A percentile compares a stretch with the other conserved stretches of the same genome.
Evolutionary conservation across 2,329 filamentous ascomycete species (phyloP).

Genomic region (Colletotrichum spinosum): DNA sequence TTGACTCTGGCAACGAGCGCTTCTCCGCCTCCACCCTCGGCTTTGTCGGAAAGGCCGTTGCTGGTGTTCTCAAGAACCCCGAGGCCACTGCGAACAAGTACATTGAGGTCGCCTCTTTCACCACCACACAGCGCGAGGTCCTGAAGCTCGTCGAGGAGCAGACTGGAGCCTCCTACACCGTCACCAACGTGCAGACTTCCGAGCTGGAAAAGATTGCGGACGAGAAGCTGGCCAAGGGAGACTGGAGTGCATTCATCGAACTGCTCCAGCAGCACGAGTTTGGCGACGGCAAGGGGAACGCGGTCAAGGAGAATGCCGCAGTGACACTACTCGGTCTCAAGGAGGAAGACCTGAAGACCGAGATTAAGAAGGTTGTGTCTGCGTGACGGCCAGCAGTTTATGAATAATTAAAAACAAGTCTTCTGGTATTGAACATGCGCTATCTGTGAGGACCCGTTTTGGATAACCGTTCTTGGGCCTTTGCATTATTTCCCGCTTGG

Average conservation of each 20-base stretch:
- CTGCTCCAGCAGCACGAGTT: conserved; percentile 30
- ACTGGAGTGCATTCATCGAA: conserved; percentile 41
- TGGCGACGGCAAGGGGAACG: conserved; percentile 25
- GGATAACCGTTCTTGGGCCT: not conserved
- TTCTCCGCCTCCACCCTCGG: conserved; percentile 63
- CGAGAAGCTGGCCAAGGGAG: conserved; percentile 55
- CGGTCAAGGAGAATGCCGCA: conserved; percentile 29
- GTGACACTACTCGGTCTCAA: conserved; percentile 30
- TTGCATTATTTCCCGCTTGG: not conserved
- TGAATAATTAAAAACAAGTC: not conserved
- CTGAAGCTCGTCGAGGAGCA: conserved; percentile 63
- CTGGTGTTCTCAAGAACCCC: conserved; percentile 60
- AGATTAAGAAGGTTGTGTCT: conserved; percentile 22
- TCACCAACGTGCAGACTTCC: conserved; percentile 50
- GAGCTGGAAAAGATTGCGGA: conserved; percentile 52
- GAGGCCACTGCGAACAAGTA: conserved; percentile 68
- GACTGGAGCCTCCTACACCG: conserved; percentile 62
- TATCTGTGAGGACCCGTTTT: too few species aligned
- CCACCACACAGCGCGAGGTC: conserved; percentile 68
- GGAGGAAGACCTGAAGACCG: conserved; percentile 28
- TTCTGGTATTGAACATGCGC: not conserved
- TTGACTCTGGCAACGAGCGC: conserved; percentile 66
- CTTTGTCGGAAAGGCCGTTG: conserved; percentile 64
- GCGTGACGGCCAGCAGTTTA: not conserved
- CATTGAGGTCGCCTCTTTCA: conserved; percentile 68